Base-by-base conservation (phyloP, 805 yeast genomes). In the Ogataea trehalophila region DNA sequence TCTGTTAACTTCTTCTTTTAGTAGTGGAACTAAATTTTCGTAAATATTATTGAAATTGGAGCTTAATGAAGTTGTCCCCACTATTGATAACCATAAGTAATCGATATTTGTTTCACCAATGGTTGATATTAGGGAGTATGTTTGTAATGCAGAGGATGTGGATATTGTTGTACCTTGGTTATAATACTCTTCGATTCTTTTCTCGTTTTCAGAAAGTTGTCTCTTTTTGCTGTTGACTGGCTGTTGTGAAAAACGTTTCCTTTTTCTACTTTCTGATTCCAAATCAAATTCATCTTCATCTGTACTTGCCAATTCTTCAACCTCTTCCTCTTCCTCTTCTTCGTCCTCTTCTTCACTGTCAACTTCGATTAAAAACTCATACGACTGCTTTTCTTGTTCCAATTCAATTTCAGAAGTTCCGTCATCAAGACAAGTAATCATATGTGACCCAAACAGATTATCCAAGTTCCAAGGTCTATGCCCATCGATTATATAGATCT, bases 381-480 rank as follows among this genome's bases (percentile, higher is more conserved):
- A 91, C 15, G 96, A 91, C 5, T 68, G 67, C 52, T 74, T 76
- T 58, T 85, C 90, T 5, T 69, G 64, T 14, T 51, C 51, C 44
- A 91, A 63, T 43, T 78, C 81, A 34, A 75, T 77, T 33, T 83
- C 87, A 2, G 86, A 74, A 41, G 72, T 71, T 0, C 96, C 97
- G 62, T 92, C 98, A 60, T 91, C 98, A 50, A 91, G 77, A 65
- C 98, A 91, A 6, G 74, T 75, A 5, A 94, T 79, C 52, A 80
- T 74, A 9, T 80, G 80, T 6, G 92, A 83, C 1, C 96, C 97
- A 72, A 87, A 91, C 41, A 94, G 60, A 61, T 94, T 94, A 63
- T 91, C 96, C 53, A 94, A 70, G 66, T 91, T 91, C 98, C 99
- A 94, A 4, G 99, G 99, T 53, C 98, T 72, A 54, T 87, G 94